Conservation (phyloP, 176 grass and related monocot species). For the Lolium perenne region DNA sequence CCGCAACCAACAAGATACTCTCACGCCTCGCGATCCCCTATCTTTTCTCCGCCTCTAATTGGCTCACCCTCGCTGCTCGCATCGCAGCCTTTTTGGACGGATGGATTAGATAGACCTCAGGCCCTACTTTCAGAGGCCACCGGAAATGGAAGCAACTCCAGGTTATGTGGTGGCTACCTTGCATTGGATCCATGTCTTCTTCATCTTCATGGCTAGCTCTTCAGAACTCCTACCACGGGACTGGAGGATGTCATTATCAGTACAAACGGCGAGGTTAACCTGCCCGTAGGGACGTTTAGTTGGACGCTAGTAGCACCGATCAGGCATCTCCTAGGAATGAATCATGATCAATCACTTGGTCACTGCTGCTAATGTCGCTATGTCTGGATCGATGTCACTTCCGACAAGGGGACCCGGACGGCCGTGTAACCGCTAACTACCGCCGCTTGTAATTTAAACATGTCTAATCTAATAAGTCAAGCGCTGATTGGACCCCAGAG, state of each 20-base stretch:
- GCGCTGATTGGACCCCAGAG: not conserved
- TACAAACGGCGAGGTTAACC: not conserved
- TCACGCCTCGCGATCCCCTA: not conserved
- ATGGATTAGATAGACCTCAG: not conserved
- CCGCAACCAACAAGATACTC: not conserved
- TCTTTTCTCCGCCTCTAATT: not conserved
- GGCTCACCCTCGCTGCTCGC: not conserved
- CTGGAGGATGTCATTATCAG: too few relatives aligned
- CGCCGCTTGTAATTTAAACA: not conserved
- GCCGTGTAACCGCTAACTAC: not conserved
- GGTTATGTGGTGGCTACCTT: not conserved
- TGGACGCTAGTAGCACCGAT: not conserved
- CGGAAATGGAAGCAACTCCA: not conserved
- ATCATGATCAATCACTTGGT: not conserved
- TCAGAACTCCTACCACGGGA: too few relatives aligned
- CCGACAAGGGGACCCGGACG: not conserved
- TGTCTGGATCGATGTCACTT: not conserved
- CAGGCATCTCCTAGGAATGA: conserved; percentile 1
- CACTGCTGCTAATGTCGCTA: not conserved
- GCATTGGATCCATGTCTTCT: not conserved
- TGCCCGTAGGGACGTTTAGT: not conserved
- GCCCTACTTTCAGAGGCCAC: not conserved
- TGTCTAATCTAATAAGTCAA: not conserved
- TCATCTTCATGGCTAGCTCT: too few relatives aligned
- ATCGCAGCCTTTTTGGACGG: conserved; percentile 4